Evolutionary conservation across 148 eudicot genomes (phyloP), one percentile per base, ranked within the genome.

Genomic region (Silene conica): DNA sequence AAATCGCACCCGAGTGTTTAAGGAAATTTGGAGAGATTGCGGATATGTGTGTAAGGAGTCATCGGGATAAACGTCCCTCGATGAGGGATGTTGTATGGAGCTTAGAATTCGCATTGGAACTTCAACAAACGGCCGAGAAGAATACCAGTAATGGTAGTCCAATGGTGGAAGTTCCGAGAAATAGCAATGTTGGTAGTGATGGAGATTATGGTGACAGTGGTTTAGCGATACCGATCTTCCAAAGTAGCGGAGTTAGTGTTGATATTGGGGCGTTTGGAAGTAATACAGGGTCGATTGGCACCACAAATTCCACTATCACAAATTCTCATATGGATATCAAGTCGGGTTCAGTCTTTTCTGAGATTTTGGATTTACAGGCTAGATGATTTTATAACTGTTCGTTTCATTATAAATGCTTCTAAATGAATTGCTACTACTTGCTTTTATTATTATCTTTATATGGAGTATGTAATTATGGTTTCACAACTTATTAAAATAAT

Each of bases 1-100:
- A 81, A 21, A 83, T 87, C 1, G 81, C 82, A 9, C 80, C 83
- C 6, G 85, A 77, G 63, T 67, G 88, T 74, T 61, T 87, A 43
- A 78, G 70, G 67, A 80, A 80, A 59, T 85, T 77, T 67, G 86
- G 74, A 0, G 90, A 80, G 67, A 55, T 82, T 0, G 87, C 81
- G 5, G 69, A 50, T 25, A 73, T 73, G 63, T 87, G 90, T 62
- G 68, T 87, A 0, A 68, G 67, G 7, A 76, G 81, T 10, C 56
- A 77, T 1, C 80, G 84, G 11, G 73, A 57, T 0, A 77, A 83
- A 12, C 63, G 87, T 75, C 90, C 87, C 6, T 56, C 83, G 0
- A 87, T 87, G 87, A 78, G 56, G 19, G 87, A 83, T 52, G 72
- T 85, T 6, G 82, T 87, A 4, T 66, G 82, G 85, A 76, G 79